Evolutionary conservation across 2,329 filamentous ascomycete genomes (phyloP).

Genomic region (Diaporthe vexans): DNA sequence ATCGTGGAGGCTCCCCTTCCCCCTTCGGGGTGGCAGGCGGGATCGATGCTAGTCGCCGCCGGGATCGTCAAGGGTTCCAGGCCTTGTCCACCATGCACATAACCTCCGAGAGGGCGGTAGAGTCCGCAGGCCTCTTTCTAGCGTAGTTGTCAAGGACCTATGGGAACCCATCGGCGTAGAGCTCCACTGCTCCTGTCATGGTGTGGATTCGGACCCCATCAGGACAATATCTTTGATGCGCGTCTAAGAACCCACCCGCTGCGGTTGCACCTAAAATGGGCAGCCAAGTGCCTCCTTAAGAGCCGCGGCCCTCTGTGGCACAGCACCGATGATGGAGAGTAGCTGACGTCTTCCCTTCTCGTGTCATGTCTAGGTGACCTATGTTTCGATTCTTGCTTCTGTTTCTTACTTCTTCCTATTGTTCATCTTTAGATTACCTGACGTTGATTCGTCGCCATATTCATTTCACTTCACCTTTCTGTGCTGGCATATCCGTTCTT

Average conservation of each 20-base stretch:
- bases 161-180: not conserved
- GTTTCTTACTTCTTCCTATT: not conserved
- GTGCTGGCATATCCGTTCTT: conserved; percentile 18
- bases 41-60: conserved; percentile 13
- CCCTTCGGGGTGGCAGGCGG: not conserved
- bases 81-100: not conserved
- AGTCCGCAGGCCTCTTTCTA: not conserved
- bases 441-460: not conserved
- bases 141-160: not conserved
- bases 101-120: not conserved
- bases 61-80: conserved; percentile 11
- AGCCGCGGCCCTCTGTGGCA: conserved; percentile 13
- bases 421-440: not conserved
- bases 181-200: conserved; percentile 12
- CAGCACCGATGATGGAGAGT: conserved; percentile 1
- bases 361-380: not conserved
- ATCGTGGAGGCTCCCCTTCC: not conserved
- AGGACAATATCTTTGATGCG: conserved; percentile 23
- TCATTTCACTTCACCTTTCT: not conserved
- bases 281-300: conserved; percentile 3
- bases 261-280: not conserved
- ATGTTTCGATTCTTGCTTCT: not conserved
- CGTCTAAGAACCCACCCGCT: not conserved
- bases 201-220: conserved; percentile 27
- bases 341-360: not conserved